Evolutionary conservation across 2,329 filamentous ascomycete genomes (phyloP).

Genomic region (Trichoderma sp.): DNA sequence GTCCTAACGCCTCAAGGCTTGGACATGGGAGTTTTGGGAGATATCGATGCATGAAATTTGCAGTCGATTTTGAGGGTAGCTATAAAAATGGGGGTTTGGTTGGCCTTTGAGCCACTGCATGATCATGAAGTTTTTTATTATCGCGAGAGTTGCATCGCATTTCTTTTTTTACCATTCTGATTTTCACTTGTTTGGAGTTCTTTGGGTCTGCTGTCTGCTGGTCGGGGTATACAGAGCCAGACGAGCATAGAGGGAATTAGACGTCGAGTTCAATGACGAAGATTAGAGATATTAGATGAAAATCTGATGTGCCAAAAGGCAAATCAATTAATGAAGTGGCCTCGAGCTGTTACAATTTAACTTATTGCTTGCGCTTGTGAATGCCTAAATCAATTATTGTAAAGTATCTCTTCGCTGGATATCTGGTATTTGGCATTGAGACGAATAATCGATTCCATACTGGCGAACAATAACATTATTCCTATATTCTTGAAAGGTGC

Average conservation of each 20-base stretch:
- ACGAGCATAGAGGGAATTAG: constrained; percentile 26
- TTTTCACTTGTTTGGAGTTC: constrained; percentile 29
- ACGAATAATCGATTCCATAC: not conserved
- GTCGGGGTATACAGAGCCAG: constrained; percentile 24
- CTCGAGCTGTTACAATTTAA: not conserved
- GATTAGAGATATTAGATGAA: constrained; percentile 25
- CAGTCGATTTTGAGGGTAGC: constrained; percentile 10
- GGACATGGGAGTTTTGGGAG: constrained; percentile 22
- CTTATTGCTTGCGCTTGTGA: not conserved
- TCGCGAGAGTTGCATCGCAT: constrained; percentile 18
- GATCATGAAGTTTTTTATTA: constrained; percentile 12
- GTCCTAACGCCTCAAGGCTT: not conserved
- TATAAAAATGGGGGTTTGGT: constrained; percentile 14
- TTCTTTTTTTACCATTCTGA: constrained; percentile 9
- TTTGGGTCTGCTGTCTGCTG: constrained; percentile 26
- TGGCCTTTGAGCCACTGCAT: constrained; percentile 5
- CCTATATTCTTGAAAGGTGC: too few relatives aligned
- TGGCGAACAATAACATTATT: too few relatives aligned
- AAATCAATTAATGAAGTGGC: constrained; percentile 15
- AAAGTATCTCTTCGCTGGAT: not conserved
- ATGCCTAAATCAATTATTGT: not conserved
- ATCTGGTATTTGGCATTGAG: not conserved
- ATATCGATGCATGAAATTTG: constrained; percentile 7
- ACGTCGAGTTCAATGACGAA: constrained; percentile 24
- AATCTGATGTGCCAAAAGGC: not conserved